Evolutionary conservation across 2,329 filamentous ascomycete genomes (phyloP).

Genomic region (Aspergillus pseudoviridinutans): DNA sequence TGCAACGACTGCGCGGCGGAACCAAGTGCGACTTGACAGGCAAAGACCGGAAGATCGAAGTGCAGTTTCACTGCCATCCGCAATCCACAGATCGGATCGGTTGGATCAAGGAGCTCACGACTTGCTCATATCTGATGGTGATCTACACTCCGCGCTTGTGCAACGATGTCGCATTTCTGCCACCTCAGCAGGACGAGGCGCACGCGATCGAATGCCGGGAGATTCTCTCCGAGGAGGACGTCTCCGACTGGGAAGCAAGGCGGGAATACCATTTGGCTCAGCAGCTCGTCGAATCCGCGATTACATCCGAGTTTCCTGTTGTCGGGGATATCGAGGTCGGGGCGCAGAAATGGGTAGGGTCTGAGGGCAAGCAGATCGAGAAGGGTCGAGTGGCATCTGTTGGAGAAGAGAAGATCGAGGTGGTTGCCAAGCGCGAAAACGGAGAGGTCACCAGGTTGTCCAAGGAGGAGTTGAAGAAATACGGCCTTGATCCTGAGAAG

Average conservation of each 20-base stretch:
- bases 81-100: constrained; percentile 72
- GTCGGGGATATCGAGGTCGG: constrained; percentile 60
- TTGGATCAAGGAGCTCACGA: constrained; percentile 89
- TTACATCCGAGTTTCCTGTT: constrained; percentile 33
- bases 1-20: constrained; percentile 74
- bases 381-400: constrained; percentile 54
- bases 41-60: constrained; percentile 74
- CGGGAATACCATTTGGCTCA: constrained; percentile 31
- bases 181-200: constrained; percentile 71
- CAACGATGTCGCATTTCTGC: constrained; percentile 79
- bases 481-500: constrained; percentile 63
- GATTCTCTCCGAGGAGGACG: constrained; percentile 59
- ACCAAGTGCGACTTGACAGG: constrained; percentile 84
- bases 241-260: constrained; percentile 44
- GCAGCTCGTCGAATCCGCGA: constrained; percentile 28
- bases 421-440: constrained; percentile 55
- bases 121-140: constrained; percentile 90
- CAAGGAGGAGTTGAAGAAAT: constrained; percentile 63
- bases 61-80: constrained; percentile 74
- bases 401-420: constrained; percentile 44
- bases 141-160: constrained; percentile 86
- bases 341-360: constrained; percentile 52
- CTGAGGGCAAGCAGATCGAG: constrained; percentile 54
- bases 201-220: constrained; percentile 73
- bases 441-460: constrained; percentile 59